Evolutionary conservation across 345 rosid genomes (phyloP), one percentile per base, ranked within the genome.

Genomic region (Aquilaria sinensis): DNA sequence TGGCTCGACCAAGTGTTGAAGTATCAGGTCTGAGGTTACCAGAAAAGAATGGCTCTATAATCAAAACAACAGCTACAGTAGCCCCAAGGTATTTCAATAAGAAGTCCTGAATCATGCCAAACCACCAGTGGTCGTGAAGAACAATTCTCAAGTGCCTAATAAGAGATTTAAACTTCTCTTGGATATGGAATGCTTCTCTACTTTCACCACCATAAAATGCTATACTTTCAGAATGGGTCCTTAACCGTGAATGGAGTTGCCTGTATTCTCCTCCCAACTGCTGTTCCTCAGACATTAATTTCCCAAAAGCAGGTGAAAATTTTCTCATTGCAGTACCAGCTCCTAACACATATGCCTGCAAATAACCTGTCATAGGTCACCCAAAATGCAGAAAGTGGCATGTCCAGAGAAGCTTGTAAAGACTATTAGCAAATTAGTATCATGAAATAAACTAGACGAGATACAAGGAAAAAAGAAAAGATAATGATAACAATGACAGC

Each of bases 41-140:
- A 66, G 94, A 67, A 74, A 95, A 95, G 80, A 95, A 95, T 45
- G 99, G 99, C 76, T 91, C 99, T 47, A 95, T 89, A 68, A 91
- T 91, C 79, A 95, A 80, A 64, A 91, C 71, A 68, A 88, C 95
- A 54, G 97, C 96, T 64, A 94, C 88, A 12, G 99, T 94, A 32
- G 99, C 97, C 60, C 96, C 97, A 64, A 94, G 95, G 80, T 94
- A 94, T 77, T 94, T 94, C 72, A 91, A 75, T 64, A 94, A 72
- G 76, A 94, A 94, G 77, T 94, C 99, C 64, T 94, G 97, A 76
- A 95, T 89, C 96, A 95, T 95, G 76, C 96, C 97, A 79, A 95
- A 95, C 99, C 99, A 95, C 99, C 99, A 95, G 67, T 91, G 95
- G 30, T 95, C 92, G 67, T 87, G 96, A 76, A 83, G 92, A 62